phyloP scores from a whole-genome alignment of 163 green algal genomes.

The Coccomyxa subellipsoidea region DNA sequence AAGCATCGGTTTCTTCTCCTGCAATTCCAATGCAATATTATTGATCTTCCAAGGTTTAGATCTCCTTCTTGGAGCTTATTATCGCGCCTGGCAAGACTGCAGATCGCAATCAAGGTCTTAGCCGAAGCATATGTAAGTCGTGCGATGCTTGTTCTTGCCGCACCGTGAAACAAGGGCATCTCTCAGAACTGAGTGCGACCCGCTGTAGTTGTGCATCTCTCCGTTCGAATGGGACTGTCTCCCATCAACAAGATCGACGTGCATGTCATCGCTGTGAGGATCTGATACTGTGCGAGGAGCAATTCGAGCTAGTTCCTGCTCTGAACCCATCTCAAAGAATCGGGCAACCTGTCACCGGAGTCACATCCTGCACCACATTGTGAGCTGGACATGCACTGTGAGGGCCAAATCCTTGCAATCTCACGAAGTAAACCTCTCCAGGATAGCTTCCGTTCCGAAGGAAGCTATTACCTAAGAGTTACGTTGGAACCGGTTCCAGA shows the following conservation, averaged over 20 bases:
- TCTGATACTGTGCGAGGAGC: background rate
- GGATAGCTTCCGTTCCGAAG: background rate
- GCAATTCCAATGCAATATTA: background rate
- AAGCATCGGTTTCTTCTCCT: background rate
- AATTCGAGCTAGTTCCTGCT: background rate
- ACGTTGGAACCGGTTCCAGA: too few species aligned
- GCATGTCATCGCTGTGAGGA: background rate
- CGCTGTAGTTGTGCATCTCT: background rate
- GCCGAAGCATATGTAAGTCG: too few species aligned
- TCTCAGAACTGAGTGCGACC: background rate
- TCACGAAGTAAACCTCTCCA: background rate
- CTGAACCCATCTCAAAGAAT: background rate
- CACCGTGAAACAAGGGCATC: background rate
- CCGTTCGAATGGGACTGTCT: background rate
- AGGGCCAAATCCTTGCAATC: background rate
- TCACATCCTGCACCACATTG: background rate
- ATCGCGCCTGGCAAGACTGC: too few species aligned
- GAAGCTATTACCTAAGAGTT: background rate
- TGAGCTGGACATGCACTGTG: background rate
- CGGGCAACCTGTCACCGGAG: background rate
- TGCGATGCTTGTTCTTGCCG: too few species aligned
- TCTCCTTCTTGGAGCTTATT: too few species aligned
- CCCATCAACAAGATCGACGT: background rate
- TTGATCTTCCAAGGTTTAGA: too few species aligned
- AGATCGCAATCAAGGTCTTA: too few species aligned